These are phyloP conservation scores for Trapa incisa DNA, from an alignment of 345 rosid species.

Conservation along the genomic window DNA sequence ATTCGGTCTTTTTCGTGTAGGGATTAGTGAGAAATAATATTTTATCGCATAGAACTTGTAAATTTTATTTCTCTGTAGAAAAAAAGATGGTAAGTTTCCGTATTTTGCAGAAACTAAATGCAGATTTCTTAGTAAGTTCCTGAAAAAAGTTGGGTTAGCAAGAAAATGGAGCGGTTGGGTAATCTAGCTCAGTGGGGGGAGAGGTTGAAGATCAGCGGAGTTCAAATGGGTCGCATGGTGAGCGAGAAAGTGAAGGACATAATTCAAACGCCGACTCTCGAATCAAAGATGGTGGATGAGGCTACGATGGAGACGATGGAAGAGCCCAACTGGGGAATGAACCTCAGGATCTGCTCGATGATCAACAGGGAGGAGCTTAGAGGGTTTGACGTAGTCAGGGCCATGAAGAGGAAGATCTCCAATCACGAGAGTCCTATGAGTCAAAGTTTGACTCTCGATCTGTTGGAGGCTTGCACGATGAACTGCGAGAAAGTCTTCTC, in stretches of 20 bases:
- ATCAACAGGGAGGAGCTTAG: slow-evolving; percentile 56
- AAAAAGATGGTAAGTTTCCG: not conserved
- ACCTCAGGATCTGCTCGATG: slow-evolving; percentile 74
- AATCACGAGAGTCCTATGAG: slow-evolving; percentile 35
- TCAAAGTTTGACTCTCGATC: slow-evolving; percentile 61
- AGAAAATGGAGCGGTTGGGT: slow-evolving; percentile 1
- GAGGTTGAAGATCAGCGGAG: slow-evolving; percentile 58
- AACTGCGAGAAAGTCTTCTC: slow-evolving; percentile 74
- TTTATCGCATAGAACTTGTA: not conserved
- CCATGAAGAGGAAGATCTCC: slow-evolving; percentile 60
- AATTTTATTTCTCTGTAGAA: not conserved
- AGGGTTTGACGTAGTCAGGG: slow-evolving; percentile 52
- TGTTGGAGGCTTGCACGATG: slow-evolving; percentile 62
- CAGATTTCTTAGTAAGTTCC: not conserved
- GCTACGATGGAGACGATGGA: slow-evolving; percentile 60
- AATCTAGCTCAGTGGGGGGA: slow-evolving; percentile 69
- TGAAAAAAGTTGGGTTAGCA: not conserved
- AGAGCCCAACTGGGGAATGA: slow-evolving; percentile 85
- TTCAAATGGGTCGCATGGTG: slow-evolving; percentile 67
- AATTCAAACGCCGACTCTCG: slow-evolving; percentile 64
- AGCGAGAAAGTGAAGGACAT: slow-evolving; percentile 78
- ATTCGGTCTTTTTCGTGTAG: not conserved
- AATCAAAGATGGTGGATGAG: slow-evolving; percentile 77
- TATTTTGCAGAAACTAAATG: not conserved
- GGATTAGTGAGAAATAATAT: too few relatives aligned